These are phyloP conservation scores for Pyrenopolyporus hunteri DNA, from an alignment of 495 filamentous ascomycete species.

Conservation along the genomic window DNA sequence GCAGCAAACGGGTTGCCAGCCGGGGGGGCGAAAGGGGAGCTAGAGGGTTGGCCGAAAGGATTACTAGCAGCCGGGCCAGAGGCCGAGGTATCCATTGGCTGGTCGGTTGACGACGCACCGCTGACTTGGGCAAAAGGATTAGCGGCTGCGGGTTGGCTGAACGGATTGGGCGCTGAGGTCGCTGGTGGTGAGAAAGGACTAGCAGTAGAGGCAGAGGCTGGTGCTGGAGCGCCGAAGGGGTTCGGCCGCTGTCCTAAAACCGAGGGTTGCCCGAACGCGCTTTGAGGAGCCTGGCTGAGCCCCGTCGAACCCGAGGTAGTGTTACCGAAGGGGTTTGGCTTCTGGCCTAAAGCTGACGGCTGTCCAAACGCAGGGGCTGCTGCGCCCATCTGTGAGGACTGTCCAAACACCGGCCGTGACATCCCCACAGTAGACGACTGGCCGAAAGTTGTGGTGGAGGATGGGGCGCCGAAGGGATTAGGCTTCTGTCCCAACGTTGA, in stretches of 20 bases:
- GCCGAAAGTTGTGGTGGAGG: conserved; percentile 48
- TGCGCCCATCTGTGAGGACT: conserved; percentile 48
- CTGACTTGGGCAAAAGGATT: conserved; percentile 39
- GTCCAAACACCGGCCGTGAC: conserved; percentile 46
- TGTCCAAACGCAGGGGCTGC: conserved; percentile 44
- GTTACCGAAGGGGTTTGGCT: conserved; percentile 47
- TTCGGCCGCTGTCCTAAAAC: conserved; percentile 29
- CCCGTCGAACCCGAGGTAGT: conserved; percentile 37
- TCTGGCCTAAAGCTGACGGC: conserved; percentile 45
- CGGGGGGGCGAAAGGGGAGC: conserved; percentile 9
- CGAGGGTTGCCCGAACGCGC: conserved; percentile 33
- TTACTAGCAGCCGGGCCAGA: conserved; percentile 25
- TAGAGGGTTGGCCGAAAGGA: conserved; percentile 24
- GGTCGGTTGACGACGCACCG: conserved; percentile 15
- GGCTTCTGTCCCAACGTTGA: conserved; percentile 48
- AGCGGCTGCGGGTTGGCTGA: conserved; percentile 41
- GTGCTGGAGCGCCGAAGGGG: conserved; percentile 32
- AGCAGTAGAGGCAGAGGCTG: conserved; percentile 24
- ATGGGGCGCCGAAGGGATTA: conserved; percentile 48
- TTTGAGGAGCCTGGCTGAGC: conserved; percentile 32
- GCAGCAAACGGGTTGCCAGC: conserved; percentile 17
- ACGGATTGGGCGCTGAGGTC: conserved; percentile 42
- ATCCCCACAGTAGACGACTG: conserved; percentile 47
- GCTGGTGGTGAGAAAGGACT: conserved; percentile 31
- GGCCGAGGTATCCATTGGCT: conserved; percentile 38